Conservation (phyloP, 306 rosid species). For the Quercus alba region DNA sequence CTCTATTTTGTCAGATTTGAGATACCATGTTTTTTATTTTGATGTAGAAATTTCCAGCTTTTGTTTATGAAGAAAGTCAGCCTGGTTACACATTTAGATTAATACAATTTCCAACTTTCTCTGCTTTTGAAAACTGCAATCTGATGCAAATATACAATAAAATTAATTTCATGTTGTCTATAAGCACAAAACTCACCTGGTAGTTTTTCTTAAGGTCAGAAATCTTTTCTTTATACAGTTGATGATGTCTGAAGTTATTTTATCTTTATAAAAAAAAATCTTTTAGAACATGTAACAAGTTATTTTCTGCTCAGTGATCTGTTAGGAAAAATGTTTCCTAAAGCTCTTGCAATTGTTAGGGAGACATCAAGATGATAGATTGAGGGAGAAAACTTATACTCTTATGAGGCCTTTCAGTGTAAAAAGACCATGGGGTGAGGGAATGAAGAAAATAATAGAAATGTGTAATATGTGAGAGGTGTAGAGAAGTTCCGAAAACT, state of each 20-base stretch:
- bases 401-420: background rate
- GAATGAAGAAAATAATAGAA: background rate
- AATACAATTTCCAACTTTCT: background rate
- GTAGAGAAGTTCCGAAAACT: background rate
- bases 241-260: background rate
- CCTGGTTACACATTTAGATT: background rate
- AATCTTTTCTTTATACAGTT: background rate
- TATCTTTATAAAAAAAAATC: background rate
- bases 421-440: background rate
- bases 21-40: background rate
- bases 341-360: background rate
- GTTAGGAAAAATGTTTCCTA: background rate
- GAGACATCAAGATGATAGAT: conserved; percentile 9
- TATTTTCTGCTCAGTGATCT: background rate
- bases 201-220: background rate
- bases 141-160: no score
- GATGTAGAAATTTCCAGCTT: background rate
- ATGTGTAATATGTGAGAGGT: background rate
- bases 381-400: background rate
- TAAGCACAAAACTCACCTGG: background rate
- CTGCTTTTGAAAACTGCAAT: background rate
- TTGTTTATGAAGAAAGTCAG: background rate
- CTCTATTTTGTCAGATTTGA: background rate
- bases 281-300: background rate
- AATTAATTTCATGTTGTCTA: background rate